phyloP scores from a whole-genome alignment of 2,329 filamentous ascomycete genomes.

The Ampelomyces quisqualis region DNA sequence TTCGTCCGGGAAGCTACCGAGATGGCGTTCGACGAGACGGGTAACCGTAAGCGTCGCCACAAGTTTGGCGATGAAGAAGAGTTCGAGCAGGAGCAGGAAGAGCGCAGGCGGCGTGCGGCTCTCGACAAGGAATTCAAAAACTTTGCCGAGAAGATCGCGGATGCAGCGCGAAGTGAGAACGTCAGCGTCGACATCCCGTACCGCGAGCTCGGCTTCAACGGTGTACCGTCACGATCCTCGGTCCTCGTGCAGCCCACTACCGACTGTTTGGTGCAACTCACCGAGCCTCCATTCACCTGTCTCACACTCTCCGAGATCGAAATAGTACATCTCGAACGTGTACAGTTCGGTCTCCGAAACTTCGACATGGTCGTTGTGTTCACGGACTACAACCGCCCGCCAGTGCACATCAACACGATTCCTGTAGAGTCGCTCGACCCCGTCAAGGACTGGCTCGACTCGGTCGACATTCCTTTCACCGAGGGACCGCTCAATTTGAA shows the following conservation, averaged over 20 bases:
- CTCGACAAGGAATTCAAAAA: constrained; percentile 94
- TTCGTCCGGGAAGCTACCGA: constrained; percentile 98
- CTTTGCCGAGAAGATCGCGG: constrained; percentile 96
- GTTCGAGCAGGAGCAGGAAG: constrained; percentile 97
- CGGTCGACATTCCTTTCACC: constrained; percentile 87
- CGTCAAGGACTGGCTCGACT: constrained; percentile 97
- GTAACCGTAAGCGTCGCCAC: constrained; percentile 96
- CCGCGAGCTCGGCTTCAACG: constrained; percentile 92
- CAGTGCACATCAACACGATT: constrained; percentile 96
- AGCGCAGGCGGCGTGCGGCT: constrained; percentile 84
- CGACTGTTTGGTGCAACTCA: constrained; percentile 94
- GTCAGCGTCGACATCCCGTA: constrained; percentile 96
- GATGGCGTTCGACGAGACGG: constrained; percentile 98
- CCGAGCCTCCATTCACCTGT: constrained; percentile 95
- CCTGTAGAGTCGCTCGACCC: constrained; percentile 91
- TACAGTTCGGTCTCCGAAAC: constrained; percentile 95
- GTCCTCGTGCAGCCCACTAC: constrained; percentile 95
- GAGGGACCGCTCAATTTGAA: constrained; percentile 97
- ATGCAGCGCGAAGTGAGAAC: constrained; percentile 86
- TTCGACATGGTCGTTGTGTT: constrained; percentile 98
- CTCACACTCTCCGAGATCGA: constrained; percentile 95
- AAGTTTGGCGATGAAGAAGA: constrained; percentile 97
- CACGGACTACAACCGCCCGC: constrained; percentile 91
- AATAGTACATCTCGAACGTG: constrained; percentile 91
- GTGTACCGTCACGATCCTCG: constrained; percentile 92